These are phyloP conservation scores for Trichosanthes cucumerina DNA, from an alignment of 306 rosid genomes.

Conservation along the genomic window DNA sequence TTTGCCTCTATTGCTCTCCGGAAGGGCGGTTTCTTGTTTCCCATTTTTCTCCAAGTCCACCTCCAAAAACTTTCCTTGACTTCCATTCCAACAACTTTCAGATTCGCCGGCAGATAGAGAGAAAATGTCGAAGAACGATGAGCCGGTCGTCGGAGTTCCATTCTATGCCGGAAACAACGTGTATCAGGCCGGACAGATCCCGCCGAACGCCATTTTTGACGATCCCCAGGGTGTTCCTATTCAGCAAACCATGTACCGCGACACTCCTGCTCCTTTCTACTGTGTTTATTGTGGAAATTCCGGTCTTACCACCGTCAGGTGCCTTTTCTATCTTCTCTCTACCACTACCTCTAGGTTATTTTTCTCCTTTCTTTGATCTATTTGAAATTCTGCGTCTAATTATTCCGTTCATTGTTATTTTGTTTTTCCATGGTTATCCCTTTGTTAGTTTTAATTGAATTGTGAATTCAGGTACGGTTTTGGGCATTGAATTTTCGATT, in stretches of 20 bases:
- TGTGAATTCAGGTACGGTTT: background rate
- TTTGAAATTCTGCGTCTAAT: background rate
- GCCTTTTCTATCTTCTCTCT: background rate
- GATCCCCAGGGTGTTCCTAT: constrained; percentile 73
- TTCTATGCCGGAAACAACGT: constrained; percentile 31
- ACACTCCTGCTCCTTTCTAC: constrained; percentile 84
- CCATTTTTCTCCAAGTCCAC: background rate
- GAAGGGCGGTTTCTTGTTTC: background rate
- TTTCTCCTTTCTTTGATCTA: background rate
- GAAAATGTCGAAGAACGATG: constrained; percentile 32
- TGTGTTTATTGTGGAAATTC: constrained; percentile 49
- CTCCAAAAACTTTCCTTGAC: background rate
- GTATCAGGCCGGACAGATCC: constrained; percentile 44
- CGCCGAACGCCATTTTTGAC: constrained; percentile 54
- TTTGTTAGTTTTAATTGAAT: background rate
- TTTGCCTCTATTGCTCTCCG: background rate
- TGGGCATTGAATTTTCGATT: background rate
- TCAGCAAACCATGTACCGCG: constrained; percentile 69
- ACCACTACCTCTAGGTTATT: background rate
- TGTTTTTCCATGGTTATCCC: background rate
- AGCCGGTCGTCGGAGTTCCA: constrained; percentile 55
- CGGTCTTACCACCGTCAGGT: constrained; percentile 48
- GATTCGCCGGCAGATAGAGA: background rate
- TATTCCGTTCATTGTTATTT: background rate
- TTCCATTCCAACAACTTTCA: background rate